phyloP scores from a whole-genome alignment of 176 grass and related monocot genomes.

The Tillandsia fasciculata region DNA sequence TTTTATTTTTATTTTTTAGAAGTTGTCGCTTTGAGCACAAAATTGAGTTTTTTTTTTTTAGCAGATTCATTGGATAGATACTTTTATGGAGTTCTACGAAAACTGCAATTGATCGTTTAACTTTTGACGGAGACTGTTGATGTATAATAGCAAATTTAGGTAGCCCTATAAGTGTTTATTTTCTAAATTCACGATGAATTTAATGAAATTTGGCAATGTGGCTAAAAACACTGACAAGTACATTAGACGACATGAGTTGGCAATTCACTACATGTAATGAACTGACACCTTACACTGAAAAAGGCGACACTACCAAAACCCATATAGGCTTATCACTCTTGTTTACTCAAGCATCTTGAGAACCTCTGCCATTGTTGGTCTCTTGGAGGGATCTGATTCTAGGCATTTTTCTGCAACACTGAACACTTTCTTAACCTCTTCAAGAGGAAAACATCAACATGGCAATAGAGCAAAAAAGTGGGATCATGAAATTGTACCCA shows the following conservation, averaged over 20 bases:
- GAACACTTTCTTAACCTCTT: constrained; percentile 47
- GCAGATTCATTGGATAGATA: no score
- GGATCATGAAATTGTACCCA: no score
- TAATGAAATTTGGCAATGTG: not conserved
- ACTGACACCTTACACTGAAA: constrained; percentile 1
- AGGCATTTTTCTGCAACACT: constrained; percentile 58
- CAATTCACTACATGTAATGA: not conserved
- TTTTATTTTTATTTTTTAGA: no score
- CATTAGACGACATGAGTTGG: not conserved
- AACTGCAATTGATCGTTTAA: not conserved
- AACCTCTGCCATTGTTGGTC: constrained; percentile 57
- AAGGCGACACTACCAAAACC: not conserved
- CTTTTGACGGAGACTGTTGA: not conserved
- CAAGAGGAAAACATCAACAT: constrained; percentile 19
- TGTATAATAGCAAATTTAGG: not conserved
- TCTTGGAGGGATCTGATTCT: constrained; percentile 46
- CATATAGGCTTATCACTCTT: constrained; percentile 6
- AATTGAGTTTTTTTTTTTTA: no score
- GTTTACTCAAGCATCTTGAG: constrained; percentile 53
- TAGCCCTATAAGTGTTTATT: not conserved
- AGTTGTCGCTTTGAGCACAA: no score
- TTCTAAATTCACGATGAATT: not conserved
- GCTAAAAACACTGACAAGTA: not conserved
- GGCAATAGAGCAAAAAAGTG: no score
- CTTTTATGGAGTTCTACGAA: no score